These are phyloP conservation scores for Tardiomyces digboiensis DNA, from an alignment of 1,139 yeast genomes.

Conservation along the genomic window DNA sequence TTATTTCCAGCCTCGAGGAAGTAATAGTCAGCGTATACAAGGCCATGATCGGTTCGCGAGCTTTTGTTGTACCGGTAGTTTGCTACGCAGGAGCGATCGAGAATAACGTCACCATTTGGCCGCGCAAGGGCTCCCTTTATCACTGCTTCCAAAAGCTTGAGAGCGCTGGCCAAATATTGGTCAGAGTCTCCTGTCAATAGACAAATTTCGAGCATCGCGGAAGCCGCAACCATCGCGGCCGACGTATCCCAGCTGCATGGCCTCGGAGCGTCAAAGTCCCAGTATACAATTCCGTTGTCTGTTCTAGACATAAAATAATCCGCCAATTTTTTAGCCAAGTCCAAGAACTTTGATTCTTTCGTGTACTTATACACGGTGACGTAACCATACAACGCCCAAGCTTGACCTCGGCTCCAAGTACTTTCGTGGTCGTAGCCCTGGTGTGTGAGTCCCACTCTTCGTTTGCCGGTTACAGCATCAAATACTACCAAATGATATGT, in stretches of 20 bases:
- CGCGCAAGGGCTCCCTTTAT: constrained; percentile 10
- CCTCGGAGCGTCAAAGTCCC: constrained; percentile 27
- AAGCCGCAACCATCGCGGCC: constrained; percentile 23
- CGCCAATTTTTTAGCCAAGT: constrained; percentile 17
- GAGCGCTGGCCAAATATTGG: constrained; percentile 6
- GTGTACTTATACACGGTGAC: constrained; percentile 21
- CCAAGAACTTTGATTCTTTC: constrained; percentile 17
- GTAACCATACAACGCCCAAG: constrained; percentile 16
- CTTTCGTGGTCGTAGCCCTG: constrained; percentile 24
- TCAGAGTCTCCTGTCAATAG: constrained; percentile 12
- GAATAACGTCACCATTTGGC: constrained; percentile 18
- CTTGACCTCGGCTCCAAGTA: constrained; percentile 20
- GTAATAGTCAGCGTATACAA: constrained; percentile 25
- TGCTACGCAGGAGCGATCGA: constrained; percentile 20
- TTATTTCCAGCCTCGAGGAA: constrained; percentile 21
- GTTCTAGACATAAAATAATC: constrained; percentile 18
- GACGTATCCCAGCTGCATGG: constrained; percentile 20
- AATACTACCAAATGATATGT: constrained; percentile 22
- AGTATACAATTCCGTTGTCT: constrained; percentile 22
- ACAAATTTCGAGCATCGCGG: constrained; percentile 20
- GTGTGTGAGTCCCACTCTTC: constrained; percentile 18
- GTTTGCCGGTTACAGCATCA: constrained; percentile 16
- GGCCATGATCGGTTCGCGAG: constrained; percentile 16
- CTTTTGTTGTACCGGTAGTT: constrained; percentile 17
- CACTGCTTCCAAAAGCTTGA: constrained; percentile 5